Percentiles rank a stretch among this genome's conserved stretches.
Conservation (phyloP, 1,139 yeast genomes). For the Nakaseomyces kungkrabaensis region DNA sequence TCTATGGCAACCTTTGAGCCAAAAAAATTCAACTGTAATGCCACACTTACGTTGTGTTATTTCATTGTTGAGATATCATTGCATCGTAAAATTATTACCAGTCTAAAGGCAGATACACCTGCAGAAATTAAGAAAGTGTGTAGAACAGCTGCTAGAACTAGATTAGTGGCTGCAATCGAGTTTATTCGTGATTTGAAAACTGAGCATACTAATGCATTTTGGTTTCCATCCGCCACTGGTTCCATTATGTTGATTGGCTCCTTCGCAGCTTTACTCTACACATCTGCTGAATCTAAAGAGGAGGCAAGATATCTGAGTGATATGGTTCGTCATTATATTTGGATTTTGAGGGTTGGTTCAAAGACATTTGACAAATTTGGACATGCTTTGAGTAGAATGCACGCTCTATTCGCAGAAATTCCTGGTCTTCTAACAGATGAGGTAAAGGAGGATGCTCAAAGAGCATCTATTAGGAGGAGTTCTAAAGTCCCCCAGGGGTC, state of each 20-base stretch:
- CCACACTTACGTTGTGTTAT: conserved; percentile 72
- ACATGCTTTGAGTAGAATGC: conserved; percentile 57
- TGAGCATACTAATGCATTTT: conserved; percentile 76
- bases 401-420: conserved; percentile 51
- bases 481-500: conserved; percentile 4
- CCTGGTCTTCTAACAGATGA: conserved; percentile 56
- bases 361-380: conserved; percentile 68
- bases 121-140: conserved; percentile 60
- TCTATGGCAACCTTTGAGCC: conserved; percentile 57
- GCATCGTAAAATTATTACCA: conserved; percentile 68
- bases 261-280: conserved; percentile 69
- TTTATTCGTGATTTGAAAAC: conserved; percentile 66
- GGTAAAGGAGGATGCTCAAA: conserved; percentile 3
- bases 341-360: conserved; percentile 62
- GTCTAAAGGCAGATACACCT: conserved; percentile 44
- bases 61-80: conserved; percentile 80
- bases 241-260: conserved; percentile 76
- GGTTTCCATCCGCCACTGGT: conserved; percentile 76
- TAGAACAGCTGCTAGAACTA: conserved; percentile 72
- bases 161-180: conserved; percentile 72
- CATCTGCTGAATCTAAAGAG: conserved; percentile 48
- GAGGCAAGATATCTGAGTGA: conserved; percentile 58
- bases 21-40: conserved; percentile 55
- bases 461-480: conserved; percentile 1
- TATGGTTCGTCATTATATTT: conserved; percentile 62